phyloP scores from a whole-genome alignment of 306 rosid genomes.

The Pyrus pyrifolia region DNA sequence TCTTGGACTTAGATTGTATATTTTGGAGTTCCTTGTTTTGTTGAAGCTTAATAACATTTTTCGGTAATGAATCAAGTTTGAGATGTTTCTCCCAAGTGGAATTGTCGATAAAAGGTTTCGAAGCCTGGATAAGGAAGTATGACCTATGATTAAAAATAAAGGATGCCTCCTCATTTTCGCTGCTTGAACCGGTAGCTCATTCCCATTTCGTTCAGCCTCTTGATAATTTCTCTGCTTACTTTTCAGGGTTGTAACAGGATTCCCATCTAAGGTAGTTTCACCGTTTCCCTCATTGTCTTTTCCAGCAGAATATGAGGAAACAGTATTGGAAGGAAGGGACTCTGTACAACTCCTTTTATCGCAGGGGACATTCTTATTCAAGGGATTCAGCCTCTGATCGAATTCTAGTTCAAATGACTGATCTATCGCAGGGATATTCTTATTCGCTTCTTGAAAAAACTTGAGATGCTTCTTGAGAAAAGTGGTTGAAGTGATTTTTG shows the following conservation, averaged over 20 bases:
- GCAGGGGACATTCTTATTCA: background rate
- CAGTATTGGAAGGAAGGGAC: constrained; percentile 2
- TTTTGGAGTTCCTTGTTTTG: constrained; percentile 19
- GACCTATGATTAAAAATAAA: constrained; percentile 26
- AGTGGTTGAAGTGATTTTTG: no score
- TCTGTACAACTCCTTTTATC: constrained; percentile 29
- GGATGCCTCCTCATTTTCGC: constrained; percentile 28
- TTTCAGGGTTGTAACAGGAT: constrained; percentile 17
- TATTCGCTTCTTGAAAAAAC: no score
- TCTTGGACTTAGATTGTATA: constrained; percentile 20
- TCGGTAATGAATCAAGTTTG: constrained; percentile 12
- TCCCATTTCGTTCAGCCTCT: constrained; percentile 23
- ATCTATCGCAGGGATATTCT: background rate
- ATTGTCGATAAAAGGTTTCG: constrained; percentile 24
- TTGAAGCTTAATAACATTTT: constrained; percentile 26
- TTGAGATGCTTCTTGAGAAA: no score
- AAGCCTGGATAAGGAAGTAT: constrained; percentile 27
- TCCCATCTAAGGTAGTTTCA: constrained; percentile 24
- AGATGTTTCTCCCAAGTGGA: constrained; percentile 19
- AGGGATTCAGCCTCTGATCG: background rate
- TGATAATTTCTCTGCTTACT: constrained; percentile 20
- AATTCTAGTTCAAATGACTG: constrained; percentile 25
- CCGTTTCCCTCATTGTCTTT: constrained; percentile 21
- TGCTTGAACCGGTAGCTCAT: constrained; percentile 18
- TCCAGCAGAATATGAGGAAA: constrained; percentile 18